phyloP scores from a whole-genome alignment of 148 eudicot species.

The Nyssa sinensis region DNA sequence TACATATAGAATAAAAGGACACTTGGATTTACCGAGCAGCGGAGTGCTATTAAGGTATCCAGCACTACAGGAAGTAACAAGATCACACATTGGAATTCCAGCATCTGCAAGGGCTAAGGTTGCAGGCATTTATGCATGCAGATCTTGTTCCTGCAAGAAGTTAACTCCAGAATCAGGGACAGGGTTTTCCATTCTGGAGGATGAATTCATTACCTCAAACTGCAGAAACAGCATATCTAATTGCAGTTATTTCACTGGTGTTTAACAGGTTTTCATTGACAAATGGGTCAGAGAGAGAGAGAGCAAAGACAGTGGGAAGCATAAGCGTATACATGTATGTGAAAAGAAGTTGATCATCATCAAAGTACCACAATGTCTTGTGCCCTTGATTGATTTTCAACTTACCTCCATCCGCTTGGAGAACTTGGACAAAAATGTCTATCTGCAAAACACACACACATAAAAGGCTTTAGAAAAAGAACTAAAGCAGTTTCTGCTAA shows the following conservation, averaged over 20 bases:
- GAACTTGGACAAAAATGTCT: slow-evolving; percentile 97
- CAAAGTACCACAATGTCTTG: slow-evolving; percentile 2
- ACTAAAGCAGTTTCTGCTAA: background rate
- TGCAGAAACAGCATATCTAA: background rate
- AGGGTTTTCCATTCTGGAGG: background rate
- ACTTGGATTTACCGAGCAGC: slow-evolving; percentile 64
- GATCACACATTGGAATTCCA: slow-evolving; percentile 95
- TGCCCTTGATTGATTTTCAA: background rate
- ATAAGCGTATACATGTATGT: background rate
- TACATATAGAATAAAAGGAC: background rate
- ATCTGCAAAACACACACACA: slow-evolving; percentile 49
- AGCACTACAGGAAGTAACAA: slow-evolving; percentile 93
- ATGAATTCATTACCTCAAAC: background rate
- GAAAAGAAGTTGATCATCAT: background rate
- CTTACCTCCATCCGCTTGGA: slow-evolving; percentile 97
- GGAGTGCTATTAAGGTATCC: slow-evolving; percentile 87
- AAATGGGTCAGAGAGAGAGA: too few relatives aligned
- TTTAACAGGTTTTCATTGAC: background rate
- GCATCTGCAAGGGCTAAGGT: slow-evolving; percentile 98
- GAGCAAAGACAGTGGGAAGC: background rate
- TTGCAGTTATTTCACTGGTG: too few relatives aligned
- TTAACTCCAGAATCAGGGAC: background rate
- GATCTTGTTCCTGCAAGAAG: slow-evolving; percentile 78
- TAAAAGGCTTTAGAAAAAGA: slow-evolving; percentile 26
- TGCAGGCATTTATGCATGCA: slow-evolving; percentile 98